Evolutionary conservation across 176 grass and related monocot species (phyloP), one percentile per base, ranked within the genome.

Genomic region (Oropetium thomaeum): DNA sequence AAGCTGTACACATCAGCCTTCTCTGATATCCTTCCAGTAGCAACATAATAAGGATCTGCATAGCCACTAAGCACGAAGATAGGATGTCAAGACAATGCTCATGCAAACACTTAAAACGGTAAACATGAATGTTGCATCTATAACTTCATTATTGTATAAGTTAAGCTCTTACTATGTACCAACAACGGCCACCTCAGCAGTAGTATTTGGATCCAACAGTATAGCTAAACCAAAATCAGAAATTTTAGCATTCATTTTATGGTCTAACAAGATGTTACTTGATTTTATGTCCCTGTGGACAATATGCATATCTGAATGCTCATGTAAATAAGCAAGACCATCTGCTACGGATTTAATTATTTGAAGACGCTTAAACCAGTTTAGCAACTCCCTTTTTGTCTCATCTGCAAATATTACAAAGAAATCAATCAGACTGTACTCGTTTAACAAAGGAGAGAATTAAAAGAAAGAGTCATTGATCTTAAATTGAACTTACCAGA

Each of bases 1-100:
- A 88, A 88, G 34, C 81, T 64, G 25, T 79, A 88, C n/a, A 88
- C 81, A 31, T 88, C 86, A 23, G 81, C 34, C 15, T 84, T 88
- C 9, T 69, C 43, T 0, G 86, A 84, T 39, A 88, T 51, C 6
- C 29, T 45, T 14, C 86, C 86, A 10, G 70, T 79, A 62, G 52
- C n/a, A 74, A 58, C 44, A 32, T 88, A 88, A 65, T 75, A 62
- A 62, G 86, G 80, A 79, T 65, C 74, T 65, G 75, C 57, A 62
- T 88, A 88, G 1, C 80, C 86, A 62, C 86, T 88, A 58, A 58
- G 53, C 3, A 57, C 43, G 31, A 14, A 61, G 14, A 55, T 34
- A 62, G 27, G 6, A 62, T 48, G 47, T 33, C 19, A 75, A 1
- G 3, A 2, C 2, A 45, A 42, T 22, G 39, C 10, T 2, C 0